Evolutionary conservation across 2,329 filamentous ascomycete species (phyloP).

Genomic region (Cercospora zeae-maydis): DNA sequence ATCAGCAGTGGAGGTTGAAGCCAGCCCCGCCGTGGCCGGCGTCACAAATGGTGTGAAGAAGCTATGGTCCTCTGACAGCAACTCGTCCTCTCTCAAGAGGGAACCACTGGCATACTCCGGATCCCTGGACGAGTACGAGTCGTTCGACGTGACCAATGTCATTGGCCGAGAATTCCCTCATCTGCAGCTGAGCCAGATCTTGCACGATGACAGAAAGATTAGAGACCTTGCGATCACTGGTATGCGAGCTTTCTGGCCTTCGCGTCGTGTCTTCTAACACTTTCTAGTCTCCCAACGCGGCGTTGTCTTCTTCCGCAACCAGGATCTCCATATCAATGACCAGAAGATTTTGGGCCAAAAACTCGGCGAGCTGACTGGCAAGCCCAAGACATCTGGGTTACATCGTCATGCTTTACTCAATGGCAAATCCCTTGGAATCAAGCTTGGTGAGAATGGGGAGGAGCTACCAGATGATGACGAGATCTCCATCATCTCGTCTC

Average conservation of each 20-base stretch:
- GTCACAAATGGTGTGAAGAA: constrained; percentile 10
- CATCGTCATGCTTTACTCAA: constrained; percentile 50
- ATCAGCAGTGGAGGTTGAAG: background rate
- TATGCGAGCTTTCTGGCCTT: constrained; percentile 33
- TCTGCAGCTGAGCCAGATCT: constrained; percentile 36
- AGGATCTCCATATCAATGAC: constrained; percentile 56
- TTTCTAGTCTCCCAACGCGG: constrained; percentile 62
- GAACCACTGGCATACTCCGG: constrained; percentile 36
- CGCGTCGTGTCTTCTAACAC: background rate
- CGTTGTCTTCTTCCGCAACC: constrained; percentile 63
- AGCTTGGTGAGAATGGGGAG: constrained; percentile 53
- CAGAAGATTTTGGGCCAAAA: constrained; percentile 61
- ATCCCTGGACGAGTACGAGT: constrained; percentile 43
- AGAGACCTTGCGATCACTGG: constrained; percentile 55
- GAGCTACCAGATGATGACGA: constrained; percentile 54
- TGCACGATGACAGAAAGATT: constrained; percentile 39
- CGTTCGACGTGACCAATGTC: constrained; percentile 50
- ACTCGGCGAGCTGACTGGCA: constrained; percentile 58
- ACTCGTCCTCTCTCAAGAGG: background rate
- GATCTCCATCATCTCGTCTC: constrained; percentile 62
- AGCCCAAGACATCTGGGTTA: constrained; percentile 55
- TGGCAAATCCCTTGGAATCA: constrained; percentile 29
- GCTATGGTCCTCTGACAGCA: background rate
- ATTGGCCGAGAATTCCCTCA: constrained; percentile 50
- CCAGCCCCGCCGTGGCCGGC: constrained; percentile 1